Percentiles rank a stretch among this genome's conserved stretches.
These are phyloP conservation scores for Zymoseptoria crescenta DNA, from an alignment of 2,329 filamentous ascomycete species.

Conservation along the genomic window DNA sequence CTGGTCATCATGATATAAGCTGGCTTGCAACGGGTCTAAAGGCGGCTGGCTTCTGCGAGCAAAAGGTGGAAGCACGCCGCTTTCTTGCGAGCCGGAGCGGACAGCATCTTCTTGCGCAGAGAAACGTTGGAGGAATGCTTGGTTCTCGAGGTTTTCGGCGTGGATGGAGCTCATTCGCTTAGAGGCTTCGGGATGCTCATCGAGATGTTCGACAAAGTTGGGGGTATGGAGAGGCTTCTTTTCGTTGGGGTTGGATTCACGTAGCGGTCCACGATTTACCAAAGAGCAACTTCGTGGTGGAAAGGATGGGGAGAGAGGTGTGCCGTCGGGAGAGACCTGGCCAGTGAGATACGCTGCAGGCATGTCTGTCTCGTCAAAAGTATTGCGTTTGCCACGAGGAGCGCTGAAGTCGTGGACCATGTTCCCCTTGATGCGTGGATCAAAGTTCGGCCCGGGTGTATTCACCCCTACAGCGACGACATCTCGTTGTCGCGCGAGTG, in stretches of 20 bases:
- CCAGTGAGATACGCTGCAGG: slow-evolving; percentile 4
- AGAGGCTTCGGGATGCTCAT: slow-evolving; percentile 40
- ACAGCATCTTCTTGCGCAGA: slow-evolving; percentile 27
- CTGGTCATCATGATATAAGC: slow-evolving; percentile 20
- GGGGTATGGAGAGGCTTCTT: slow-evolving; percentile 41
- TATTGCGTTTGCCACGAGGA: slow-evolving; percentile 39
- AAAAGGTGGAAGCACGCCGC: slow-evolving; percentile 27
- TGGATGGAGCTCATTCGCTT: slow-evolving; percentile 37
- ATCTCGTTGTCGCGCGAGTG: slow-evolving; percentile 41
- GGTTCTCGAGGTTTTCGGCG: slow-evolving; percentile 42
- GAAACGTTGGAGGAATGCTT: slow-evolving; percentile 40
- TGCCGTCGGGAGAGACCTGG: slow-evolving; percentile 5
- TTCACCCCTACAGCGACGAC: slow-evolving; percentile 44
- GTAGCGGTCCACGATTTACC: slow-evolving; percentile 8
- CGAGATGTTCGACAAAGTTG: slow-evolving; percentile 54
- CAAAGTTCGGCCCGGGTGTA: slow-evolving; percentile 51
- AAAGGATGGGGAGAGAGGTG: slow-evolving; percentile 10
- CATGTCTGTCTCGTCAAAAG: slow-evolving; percentile 15
- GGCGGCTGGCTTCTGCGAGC: slow-evolving; percentile 26
- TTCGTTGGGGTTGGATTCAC: neutral
- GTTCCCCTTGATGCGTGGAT: slow-evolving; percentile 55
- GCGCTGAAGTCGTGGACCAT: slow-evolving; percentile 59
- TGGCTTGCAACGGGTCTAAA: slow-evolving; percentile 24
- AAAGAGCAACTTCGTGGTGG: slow-evolving; percentile 15
- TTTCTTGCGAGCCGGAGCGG: slow-evolving; percentile 22